These are phyloP conservation scores for Prunus yedoensis DNA, from an alignment of 331 rosid species.

Conservation along the genomic window DNA sequence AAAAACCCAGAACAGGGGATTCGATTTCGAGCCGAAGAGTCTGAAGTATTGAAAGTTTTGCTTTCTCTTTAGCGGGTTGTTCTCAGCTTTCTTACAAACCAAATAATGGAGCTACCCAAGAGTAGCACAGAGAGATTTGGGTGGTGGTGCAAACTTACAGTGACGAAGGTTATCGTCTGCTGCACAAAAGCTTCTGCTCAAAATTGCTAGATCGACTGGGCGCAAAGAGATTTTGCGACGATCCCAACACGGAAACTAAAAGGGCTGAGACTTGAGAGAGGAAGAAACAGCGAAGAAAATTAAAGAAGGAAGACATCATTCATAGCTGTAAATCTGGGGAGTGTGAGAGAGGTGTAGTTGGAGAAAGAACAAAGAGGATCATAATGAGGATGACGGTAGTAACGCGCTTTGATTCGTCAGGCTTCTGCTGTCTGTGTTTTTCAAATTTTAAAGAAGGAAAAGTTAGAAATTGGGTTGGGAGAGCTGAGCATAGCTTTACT, in stretches of 20 bases:
- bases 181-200: neutral
- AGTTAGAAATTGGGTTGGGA: neutral
- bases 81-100: neutral
- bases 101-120: constrained; percentile 3
- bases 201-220: constrained; percentile 21
- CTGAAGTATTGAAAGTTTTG: neutral
- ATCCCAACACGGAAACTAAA: constrained; percentile 11
- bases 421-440: neutral
- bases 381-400: neutral
- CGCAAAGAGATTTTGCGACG: constrained; percentile 10
- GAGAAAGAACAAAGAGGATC: constrained; percentile 2
- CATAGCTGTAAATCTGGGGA: neutral
- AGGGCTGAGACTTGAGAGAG: neutral
- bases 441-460: neutral
- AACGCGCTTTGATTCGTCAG: constrained; percentile 6
- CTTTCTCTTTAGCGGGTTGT: neutral
- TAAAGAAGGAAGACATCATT: neutral
- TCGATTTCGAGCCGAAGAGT: too few relatives aligned
- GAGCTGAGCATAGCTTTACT: neutral
- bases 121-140: neutral
- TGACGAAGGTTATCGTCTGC: neutral
- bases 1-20: neutral
- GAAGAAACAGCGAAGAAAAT: too few relatives aligned
- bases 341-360: neutral
- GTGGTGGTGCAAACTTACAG: constrained; percentile 18